Conservation (phyloP, 345 rosid genomes). For the Sisymbrium altissimum region DNA sequence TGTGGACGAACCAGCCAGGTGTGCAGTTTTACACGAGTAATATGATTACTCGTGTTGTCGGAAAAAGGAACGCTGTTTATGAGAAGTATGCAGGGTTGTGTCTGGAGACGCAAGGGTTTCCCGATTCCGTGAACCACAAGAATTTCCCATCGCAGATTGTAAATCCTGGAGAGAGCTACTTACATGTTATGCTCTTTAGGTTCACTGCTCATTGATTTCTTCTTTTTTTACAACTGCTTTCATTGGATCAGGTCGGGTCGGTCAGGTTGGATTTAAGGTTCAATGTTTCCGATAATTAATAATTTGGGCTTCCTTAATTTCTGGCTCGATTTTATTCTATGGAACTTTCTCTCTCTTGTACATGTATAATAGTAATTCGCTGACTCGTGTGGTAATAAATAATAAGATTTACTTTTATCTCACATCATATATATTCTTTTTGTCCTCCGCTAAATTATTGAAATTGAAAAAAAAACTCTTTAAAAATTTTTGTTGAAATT, state of each 20-base stretch:
- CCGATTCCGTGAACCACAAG: conserved; percentile 70
- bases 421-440: too few relatives aligned
- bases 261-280: neutral
- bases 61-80: conserved; percentile 59
- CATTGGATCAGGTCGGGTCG: neutral
- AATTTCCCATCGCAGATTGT: conserved; percentile 81
- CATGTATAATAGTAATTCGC: too few relatives aligned
- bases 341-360: too few relatives aligned
- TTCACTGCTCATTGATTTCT: conserved; percentile 47
- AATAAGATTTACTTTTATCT: too few relatives aligned
- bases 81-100: conserved; percentile 48
- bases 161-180: conserved; percentile 48
- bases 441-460: too few relatives aligned
- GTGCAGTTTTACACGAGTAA: conserved; percentile 74
- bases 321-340: too few relatives aligned
- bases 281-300: neutral
- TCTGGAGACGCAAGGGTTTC: conserved; percentile 85
- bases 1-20: conserved; percentile 64
- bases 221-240: neutral
- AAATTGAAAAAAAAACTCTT: too few relatives aligned
- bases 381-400: neutral
- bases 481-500: too few relatives aligned
- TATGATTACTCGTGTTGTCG: conserved; percentile 39
- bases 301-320: too few relatives aligned
- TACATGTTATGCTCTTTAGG: conserved; percentile 64